Conservation (phyloP, 2,329 filamentous ascomycete genomes). For the Neonectria punicea region DNA sequence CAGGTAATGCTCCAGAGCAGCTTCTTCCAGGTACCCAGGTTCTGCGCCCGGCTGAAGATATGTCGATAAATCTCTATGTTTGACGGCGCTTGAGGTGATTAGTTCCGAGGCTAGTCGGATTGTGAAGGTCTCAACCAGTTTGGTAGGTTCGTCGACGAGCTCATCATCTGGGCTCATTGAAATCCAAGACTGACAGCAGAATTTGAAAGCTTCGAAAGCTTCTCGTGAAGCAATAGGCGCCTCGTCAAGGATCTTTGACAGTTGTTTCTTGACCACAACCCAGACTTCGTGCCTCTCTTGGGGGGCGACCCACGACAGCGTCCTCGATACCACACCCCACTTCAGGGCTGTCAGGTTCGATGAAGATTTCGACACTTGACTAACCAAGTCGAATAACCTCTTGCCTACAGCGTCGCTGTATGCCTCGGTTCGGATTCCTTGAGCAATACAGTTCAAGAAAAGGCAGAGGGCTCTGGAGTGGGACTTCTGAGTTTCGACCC, state of each 20-base stretch:
- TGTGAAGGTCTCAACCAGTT: constrained; percentile 48
- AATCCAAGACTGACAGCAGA: constrained; percentile 52
- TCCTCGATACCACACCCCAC: constrained; percentile 53
- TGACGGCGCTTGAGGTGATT: constrained; percentile 35
- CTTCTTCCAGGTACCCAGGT: constrained; percentile 41
- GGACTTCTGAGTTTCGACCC: constrained; percentile 50
- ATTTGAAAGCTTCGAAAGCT: constrained; percentile 55
- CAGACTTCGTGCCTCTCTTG: constrained; percentile 48
- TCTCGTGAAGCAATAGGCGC: constrained; percentile 47
- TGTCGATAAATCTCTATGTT: constrained; percentile 35
- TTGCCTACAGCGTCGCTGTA: constrained; percentile 55
- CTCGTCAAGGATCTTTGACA: constrained; percentile 48
- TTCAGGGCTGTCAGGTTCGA: constrained; percentile 49
- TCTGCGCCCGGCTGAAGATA: constrained; percentile 28
- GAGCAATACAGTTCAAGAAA: constrained; percentile 55
- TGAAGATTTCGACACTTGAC: constrained; percentile 44
- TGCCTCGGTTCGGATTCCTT: constrained; percentile 54
- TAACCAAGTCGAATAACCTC: constrained; percentile 51
- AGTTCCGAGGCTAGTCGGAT: constrained; percentile 47
- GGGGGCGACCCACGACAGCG: constrained; percentile 48
- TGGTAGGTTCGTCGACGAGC: constrained; percentile 43
- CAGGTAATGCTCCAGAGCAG: constrained; percentile 47
- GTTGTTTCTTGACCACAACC: constrained; percentile 45
- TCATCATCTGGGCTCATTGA: constrained; percentile 51
- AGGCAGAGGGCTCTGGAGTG: constrained; percentile 51